Conservation (phyloP, 305 asterid species). For the Nicotiana rustica region DNA sequence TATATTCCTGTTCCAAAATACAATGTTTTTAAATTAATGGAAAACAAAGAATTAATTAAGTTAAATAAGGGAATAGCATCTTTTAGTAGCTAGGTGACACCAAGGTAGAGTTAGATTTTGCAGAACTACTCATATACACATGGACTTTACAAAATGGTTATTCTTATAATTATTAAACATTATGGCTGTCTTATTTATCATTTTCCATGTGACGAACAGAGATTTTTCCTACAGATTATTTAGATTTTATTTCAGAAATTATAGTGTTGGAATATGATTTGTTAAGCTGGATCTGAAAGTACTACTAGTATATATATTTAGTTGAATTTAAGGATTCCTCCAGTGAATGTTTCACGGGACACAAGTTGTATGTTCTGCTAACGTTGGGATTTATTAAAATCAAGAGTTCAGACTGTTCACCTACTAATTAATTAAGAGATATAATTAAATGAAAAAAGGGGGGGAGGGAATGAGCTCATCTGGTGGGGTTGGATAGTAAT, state of each 20-base stretch:
- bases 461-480: background rate
- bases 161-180: slow-evolving; percentile 38
- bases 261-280: slow-evolving; percentile 16
- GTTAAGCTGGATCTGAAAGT: background rate
- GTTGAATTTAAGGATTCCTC: slow-evolving; percentile 39
- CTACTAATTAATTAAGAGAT: slow-evolving; percentile 3
- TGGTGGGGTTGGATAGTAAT: background rate
- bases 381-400: slow-evolving; percentile 2
- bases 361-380: slow-evolving; percentile 28
- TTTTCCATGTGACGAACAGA: slow-evolving; percentile 58
- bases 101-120: slow-evolving; percentile 58
- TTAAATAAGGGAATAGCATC: slow-evolving; percentile 62
- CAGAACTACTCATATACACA: slow-evolving; percentile 44
- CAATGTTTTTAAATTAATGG: background rate
- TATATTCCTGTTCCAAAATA: background rate
- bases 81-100: slow-evolving; percentile 69
- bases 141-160: slow-evolving; percentile 50
- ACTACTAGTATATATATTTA: slow-evolving; percentile 28
- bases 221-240: slow-evolving; percentile 27
- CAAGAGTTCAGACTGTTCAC: background rate
- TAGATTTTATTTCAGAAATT: slow-evolving; percentile 16
- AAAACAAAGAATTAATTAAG: background rate
- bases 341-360: slow-evolving; percentile 17
- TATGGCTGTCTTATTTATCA: slow-evolving; percentile 47
- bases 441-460: background rate